Base-by-base conservation (phyloP, 257 asterid genomes). In the Capsicum pubescens region DNA sequence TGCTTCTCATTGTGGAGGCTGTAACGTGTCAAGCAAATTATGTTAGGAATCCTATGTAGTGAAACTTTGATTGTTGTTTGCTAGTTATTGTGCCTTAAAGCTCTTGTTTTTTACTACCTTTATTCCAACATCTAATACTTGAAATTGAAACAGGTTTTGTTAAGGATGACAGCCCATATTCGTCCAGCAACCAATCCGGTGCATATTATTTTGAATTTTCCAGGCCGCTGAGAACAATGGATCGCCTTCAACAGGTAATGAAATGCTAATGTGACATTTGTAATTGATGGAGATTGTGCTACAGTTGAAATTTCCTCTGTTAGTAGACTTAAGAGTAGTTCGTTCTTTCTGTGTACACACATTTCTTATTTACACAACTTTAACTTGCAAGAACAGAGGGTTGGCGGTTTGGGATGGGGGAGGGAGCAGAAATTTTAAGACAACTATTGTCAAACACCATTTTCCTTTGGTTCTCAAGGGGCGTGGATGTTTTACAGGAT, bases 181-280 rank as follows among this genome's bases (percentile, higher is more conserved):
- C 90, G 55, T 83, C 93, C 0, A 79, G 48, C 26, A 90, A 89
- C 83, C 88, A 86, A 83, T 83, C 86, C 35, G 94, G 94, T 56
- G 86, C 94, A n/a, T 92, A 86, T 88, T 90, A 87, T 74, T 92
- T 90, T 80, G 94, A 92, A 78, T 91, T 92, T 81, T 87, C 95
- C 17, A 90, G 95, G 91, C 92, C 94, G 21, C 85, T 92, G 64
- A 86, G 93, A 90, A 92, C 95, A 74, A 89, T 87, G 94, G 95
- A 92, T 87, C 90, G 87, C 74, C 83, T 87, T 87, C 93, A 86
- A 84, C 94, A 92, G 93, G 95, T 92, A 83, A 64, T 4, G 5
- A 39, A 14, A 26, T 63, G 46, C 57, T 82, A 11, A 63, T 21
- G 36, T 7, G 36, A 5, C 54, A 26, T 50, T 46, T n/a, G 42